These are phyloP conservation scores for Leersia perrieri DNA, from an alignment of 176 grass and related monocot species.

Conservation along the genomic window DNA sequence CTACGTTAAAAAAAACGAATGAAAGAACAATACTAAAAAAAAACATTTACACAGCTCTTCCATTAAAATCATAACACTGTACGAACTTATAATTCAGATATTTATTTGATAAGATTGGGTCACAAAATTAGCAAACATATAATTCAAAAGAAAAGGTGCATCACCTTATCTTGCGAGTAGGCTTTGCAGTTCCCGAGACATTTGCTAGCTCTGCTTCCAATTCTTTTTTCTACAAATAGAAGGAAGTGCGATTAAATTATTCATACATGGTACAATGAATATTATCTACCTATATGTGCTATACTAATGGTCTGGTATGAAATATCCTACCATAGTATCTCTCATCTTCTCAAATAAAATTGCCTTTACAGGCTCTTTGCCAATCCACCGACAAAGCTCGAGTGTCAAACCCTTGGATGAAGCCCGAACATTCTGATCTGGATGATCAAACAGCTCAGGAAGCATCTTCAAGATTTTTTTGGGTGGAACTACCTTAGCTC, in stretches of 20 bases:
- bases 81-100: neutral
- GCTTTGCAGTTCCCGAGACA: conserved; percentile 69
- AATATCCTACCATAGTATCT: conserved; percentile 82
- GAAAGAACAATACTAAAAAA: neutral
- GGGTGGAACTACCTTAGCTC: conserved; percentile 81
- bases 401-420: conserved; percentile 96
- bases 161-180: conserved; percentile 99
- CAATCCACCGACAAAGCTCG: conserved; percentile 97
- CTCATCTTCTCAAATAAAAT: conserved; percentile 99
- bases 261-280: neutral
- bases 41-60: neutral
- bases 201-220: conserved; percentile 91
- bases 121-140: conserved; percentile 7
- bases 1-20: neutral
- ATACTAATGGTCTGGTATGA: neutral
- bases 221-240: conserved; percentile 91
- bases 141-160: neutral
- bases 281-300: neutral
- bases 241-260: conserved; percentile 22
- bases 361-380: conserved; percentile 93
- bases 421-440: conserved; percentile 96
- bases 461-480: conserved; percentile 99
- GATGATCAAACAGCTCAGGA: conserved; percentile 96
- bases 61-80: neutral
- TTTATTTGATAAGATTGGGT: neutral